These are phyloP conservation scores for Linnemannia elongata DNA, from an alignment of 192 early-diverging fungal genomes.

Conservation along the genomic window DNA sequence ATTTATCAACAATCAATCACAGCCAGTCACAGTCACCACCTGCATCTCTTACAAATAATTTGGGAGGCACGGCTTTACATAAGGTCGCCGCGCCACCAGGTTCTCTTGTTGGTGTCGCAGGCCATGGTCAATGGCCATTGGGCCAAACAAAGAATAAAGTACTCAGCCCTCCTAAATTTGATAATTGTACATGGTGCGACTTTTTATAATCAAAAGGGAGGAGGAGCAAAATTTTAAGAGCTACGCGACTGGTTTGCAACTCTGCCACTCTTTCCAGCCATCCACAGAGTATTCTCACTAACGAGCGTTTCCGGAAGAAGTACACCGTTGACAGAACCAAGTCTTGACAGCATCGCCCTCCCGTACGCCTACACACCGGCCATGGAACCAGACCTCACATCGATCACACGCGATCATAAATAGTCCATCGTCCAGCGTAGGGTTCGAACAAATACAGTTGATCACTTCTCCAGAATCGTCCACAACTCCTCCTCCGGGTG, in stretches of 20 bases:
- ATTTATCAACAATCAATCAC: not conserved
- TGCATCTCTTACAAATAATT: not conserved
- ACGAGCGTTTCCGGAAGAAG: not conserved
- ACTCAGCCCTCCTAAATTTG: not conserved
- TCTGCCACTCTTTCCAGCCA: not conserved
- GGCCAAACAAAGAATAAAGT: not conserved
- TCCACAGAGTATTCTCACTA: not conserved
- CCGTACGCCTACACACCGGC: conserved; percentile 65
- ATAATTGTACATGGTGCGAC: not conserved
- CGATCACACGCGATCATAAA: conserved; percentile 77
- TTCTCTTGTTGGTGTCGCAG: not conserved
- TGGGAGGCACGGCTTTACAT: not conserved
- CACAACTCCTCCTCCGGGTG: not conserved
- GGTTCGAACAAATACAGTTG: conserved; percentile 70
- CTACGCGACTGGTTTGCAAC: not conserved
- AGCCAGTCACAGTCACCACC: not conserved
- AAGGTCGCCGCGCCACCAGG: not conserved
- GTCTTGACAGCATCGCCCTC: conserved; percentile 58
- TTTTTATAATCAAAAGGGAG: not conserved
- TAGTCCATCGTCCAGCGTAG: conserved; percentile 69
- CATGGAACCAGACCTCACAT: conserved; percentile 76
- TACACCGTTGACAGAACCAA: conserved; percentile 68
- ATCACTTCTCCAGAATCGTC: conserved; percentile 57
- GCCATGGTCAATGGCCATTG: not conserved
- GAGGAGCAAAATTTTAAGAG: not conserved